Conservation (phyloP, 306 rosid species). For the Sicyos edulis region DNA sequence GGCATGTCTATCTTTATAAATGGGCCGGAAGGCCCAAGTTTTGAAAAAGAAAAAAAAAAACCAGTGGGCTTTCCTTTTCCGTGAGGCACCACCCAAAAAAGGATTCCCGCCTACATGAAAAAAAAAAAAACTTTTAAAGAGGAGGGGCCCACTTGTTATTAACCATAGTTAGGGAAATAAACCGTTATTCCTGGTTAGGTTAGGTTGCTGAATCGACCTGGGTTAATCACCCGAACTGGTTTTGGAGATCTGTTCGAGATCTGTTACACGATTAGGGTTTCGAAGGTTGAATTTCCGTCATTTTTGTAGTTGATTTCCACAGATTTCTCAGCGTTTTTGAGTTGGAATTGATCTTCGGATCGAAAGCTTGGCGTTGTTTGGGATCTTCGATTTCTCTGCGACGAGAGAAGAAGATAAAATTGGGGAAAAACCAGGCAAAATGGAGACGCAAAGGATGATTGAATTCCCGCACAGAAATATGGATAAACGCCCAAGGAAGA, state of each 20-base stretch:
- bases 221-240: no score
- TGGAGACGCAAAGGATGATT: conserved; percentile 69
- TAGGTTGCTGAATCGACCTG: neutral
- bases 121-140: neutral
- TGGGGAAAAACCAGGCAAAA: conserved; percentile 33
- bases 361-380: conserved; percentile 13
- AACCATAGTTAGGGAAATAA: conserved; percentile 31
- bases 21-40: conserved; percentile 4
- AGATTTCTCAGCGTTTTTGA: neutral
- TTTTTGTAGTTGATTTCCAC: conserved; percentile 9
- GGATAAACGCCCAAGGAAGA: conserved; percentile 75
- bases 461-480: conserved; percentile 62
- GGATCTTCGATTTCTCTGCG: conserved; percentile 15
- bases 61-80: neutral
- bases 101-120: neutral
- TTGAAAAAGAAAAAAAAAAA: neutral
- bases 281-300: conserved; percentile 20
- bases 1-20: neutral
- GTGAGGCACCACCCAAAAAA: neutral
- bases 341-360: conserved; percentile 10
- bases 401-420: conserved; percentile 14
- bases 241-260: conserved; percentile 23
- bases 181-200: conserved; percentile 16
- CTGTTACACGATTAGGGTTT: conserved; percentile 39
- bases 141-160: conserved; percentile 20